Evolutionary conservation across 148 eudicot genomes (phyloP).

Genomic region (Camellia granthamiana): DNA sequence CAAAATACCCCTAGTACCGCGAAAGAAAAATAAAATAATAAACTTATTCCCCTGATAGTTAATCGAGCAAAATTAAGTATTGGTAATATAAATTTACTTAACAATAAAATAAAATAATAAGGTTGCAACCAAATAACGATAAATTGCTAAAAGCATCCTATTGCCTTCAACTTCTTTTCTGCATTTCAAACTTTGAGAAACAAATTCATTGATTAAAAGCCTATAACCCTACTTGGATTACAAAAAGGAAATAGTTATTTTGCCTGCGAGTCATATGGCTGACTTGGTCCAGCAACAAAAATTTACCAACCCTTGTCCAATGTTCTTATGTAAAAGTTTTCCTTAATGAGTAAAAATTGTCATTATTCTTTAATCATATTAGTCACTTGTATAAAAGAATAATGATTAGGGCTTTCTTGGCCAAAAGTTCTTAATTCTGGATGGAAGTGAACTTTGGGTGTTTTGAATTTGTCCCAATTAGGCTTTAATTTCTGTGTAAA

Average conservation of each 20-base stretch:
- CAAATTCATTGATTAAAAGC: not conserved
- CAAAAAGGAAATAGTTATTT: not conserved
- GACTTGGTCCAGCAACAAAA: not conserved
- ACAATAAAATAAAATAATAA: no score
- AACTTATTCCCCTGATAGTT: not conserved
- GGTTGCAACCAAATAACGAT: not conserved
- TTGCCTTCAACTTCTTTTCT: not conserved
- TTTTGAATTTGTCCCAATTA: not conserved
- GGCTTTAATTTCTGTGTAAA: not conserved
- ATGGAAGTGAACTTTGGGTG: not conserved
- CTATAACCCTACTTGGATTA: not conserved
- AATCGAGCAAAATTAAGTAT: not conserved
- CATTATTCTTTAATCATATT: not conserved
- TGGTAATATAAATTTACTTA: not conserved
- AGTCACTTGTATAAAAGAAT: not conserved
- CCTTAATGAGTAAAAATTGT: not conserved
- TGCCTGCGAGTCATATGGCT: not conserved
- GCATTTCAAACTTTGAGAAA: not conserved
- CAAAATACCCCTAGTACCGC: not conserved
- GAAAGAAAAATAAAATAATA: not conserved
- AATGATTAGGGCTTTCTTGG: not conserved
- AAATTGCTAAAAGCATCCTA: not conserved
- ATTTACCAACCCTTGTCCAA: not conserved
- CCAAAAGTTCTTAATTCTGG: slow-evolving; percentile 1
- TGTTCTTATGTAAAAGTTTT: not conserved